Conservation (phyloP, 805 yeast species). For the Candida pseudofarinosa region DNA sequence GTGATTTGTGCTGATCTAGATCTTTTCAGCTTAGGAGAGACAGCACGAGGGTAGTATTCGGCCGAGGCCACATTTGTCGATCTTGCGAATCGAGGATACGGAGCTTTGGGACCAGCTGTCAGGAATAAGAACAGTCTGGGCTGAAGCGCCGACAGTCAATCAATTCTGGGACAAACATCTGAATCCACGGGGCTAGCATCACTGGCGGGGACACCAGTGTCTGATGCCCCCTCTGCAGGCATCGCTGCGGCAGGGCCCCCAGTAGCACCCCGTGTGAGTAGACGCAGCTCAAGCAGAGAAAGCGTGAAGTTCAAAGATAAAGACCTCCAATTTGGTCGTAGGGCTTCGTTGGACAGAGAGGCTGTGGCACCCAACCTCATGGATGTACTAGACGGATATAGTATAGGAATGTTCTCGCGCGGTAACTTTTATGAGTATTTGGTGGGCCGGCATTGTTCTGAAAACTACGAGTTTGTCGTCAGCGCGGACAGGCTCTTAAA, state of each 20-base stretch:
- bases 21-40: no score
- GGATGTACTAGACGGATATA: slow-evolving; percentile 2
- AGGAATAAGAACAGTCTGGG: neutral
- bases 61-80: no score
- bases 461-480: slow-evolving; percentile 31
- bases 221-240: neutral
- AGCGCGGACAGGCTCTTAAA: slow-evolving; percentile 17
- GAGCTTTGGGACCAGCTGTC: neutral
- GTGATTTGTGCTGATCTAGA: no score
- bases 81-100: no score
- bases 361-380: slow-evolving; percentile 5
- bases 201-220: neutral
- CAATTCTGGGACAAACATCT: neutral
- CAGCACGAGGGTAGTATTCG: no score
- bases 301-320: neutral
- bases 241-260: neutral
- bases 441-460: slow-evolving; percentile 29
- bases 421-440: slow-evolving; percentile 23
- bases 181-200: neutral
- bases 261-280: neutral
- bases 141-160: neutral
- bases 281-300: neutral
- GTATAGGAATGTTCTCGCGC: slow-evolving; percentile 6
- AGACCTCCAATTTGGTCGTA: neutral
- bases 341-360: neutral